Evolutionary conservation across 257 asterid genomes (phyloP).

Genomic region (Primulina tabacum): DNA sequence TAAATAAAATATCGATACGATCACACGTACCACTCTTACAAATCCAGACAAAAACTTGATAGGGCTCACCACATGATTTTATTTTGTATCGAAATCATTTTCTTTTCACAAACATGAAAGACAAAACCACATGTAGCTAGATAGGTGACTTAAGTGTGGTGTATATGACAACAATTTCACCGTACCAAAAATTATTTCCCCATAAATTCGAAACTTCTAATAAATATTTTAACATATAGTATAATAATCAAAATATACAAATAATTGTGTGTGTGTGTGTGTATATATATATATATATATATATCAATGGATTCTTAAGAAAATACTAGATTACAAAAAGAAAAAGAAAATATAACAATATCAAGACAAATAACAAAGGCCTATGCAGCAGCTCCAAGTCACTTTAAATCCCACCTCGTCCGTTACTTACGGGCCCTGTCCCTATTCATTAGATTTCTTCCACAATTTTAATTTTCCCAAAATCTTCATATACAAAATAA

Average conservation of each 20-base stretch:
- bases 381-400: not conserved
- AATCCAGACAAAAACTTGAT: slow-evolving; percentile 42
- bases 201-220: slow-evolving; percentile 9
- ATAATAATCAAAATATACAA: too few relatives aligned
- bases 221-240: not conserved
- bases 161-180: slow-evolving; percentile 47
- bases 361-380: not conserved
- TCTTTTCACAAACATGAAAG: slow-evolving; percentile 33
- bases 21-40: not conserved
- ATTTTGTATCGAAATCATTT: slow-evolving; percentile 35
- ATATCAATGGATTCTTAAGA: too few relatives aligned
- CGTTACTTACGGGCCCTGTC: slow-evolving; percentile 50
- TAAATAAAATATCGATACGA: not conserved
- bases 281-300: too few relatives aligned
- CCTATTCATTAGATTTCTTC: slow-evolving; percentile 21
- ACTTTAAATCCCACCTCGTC: slow-evolving; percentile 30
- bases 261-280: too few relatives aligned
- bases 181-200: slow-evolving; percentile 30
- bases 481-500: too few relatives aligned
- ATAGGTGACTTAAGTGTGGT: slow-evolving; percentile 58
- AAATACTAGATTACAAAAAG: too few relatives aligned
- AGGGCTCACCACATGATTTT: slow-evolving; percentile 38
- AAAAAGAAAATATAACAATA: too few relatives aligned
- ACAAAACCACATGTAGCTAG: slow-evolving; percentile 21
- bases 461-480: not conserved